These are phyloP conservation scores for Suillus luteus DNA, from an alignment of 768 basidiomycete genomes.

Conservation along the genomic window DNA sequence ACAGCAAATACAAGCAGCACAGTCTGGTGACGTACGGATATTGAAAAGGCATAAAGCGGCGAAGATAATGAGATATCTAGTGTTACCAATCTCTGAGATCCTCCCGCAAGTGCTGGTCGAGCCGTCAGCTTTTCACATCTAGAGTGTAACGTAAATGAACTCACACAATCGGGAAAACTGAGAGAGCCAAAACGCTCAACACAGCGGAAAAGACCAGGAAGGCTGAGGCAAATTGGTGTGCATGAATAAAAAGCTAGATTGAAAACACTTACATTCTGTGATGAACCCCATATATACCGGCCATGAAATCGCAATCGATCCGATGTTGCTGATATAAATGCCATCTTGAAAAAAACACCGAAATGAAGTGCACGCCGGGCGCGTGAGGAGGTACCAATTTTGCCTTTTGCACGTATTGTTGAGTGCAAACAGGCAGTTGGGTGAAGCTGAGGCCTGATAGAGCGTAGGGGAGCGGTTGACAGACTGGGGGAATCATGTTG, in stretches of 20 bases:
- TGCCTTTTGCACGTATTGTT: constrained; percentile 7
- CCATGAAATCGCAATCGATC: constrained; percentile 17
- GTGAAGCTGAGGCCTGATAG: constrained; percentile 12
- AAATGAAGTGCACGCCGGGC: constrained; percentile 1
- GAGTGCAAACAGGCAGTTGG: constrained; percentile 10
- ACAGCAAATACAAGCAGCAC: not conserved
- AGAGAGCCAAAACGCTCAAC: constrained; percentile 14
- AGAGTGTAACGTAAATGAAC: not conserved
- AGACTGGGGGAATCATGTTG: too few relatives aligned
- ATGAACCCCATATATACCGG: constrained; percentile 23
- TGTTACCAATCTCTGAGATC: constrained; percentile 23
- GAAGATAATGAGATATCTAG: constrained; percentile 26
- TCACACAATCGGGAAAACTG: constrained; percentile 23
- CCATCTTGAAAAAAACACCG: constrained; percentile 18
- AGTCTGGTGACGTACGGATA: constrained; percentile 17
- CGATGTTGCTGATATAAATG: constrained; percentile 19
- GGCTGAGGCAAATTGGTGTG: constrained; percentile 13
- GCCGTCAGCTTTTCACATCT: not conserved
- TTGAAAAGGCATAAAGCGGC: constrained; percentile 20
- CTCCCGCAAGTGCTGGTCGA: constrained; percentile 13
- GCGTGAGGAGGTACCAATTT: constrained; percentile 2
- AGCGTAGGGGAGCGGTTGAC: constrained; percentile 7
- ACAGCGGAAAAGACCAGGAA: constrained; percentile 24
- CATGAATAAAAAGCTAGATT: not conserved
- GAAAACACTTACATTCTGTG: constrained; percentile 21